Evolutionary conservation across 371 early-diverging fungal species (phyloP).

Genomic region (Haplosporangium sp.): DNA sequence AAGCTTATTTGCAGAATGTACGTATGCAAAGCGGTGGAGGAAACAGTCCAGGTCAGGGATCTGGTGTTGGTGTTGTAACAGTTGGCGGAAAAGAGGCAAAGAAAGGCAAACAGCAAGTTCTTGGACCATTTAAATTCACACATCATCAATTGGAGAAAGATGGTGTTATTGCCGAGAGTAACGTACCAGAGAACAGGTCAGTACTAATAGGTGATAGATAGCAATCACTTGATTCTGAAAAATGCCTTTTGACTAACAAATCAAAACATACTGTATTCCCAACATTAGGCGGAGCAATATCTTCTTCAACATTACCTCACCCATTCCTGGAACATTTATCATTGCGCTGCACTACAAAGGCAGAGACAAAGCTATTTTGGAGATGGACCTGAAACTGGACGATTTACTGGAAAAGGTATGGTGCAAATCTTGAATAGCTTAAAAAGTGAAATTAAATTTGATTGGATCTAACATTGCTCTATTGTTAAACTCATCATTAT

Average conservation of each 20-base stretch:
- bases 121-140: conserved; percentile 83
- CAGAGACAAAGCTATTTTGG: conserved; percentile 92
- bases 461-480: no score
- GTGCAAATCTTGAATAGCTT: not conserved
- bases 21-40: conserved; percentile 84
- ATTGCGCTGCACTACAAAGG: conserved; percentile 92
- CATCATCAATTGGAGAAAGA: conserved; percentile 89
- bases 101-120: conserved; percentile 60
- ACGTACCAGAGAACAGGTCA: conserved; percentile 89
- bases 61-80: conserved; percentile 55
- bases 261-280: no score
- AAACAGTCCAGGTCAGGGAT: conserved; percentile 55
- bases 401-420: conserved; percentile 90
- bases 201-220: not conserved
- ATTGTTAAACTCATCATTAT: conserved; percentile 23
- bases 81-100: conserved; percentile 65
- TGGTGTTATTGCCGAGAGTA: conserved; percentile 92
- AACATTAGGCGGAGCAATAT: conserved; percentile 82
- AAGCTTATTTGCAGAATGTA: conserved; percentile 95
- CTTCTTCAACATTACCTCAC: conserved; percentile 88
- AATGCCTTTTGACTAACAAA: not conserved
- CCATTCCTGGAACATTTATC: conserved; percentile 89
- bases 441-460: no score
- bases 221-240: not conserved
- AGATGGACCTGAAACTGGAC: conserved; percentile 96